Evolutionary conservation across 148 eudicot genomes (phyloP).

Genomic region (Rhododendron vialii): DNA sequence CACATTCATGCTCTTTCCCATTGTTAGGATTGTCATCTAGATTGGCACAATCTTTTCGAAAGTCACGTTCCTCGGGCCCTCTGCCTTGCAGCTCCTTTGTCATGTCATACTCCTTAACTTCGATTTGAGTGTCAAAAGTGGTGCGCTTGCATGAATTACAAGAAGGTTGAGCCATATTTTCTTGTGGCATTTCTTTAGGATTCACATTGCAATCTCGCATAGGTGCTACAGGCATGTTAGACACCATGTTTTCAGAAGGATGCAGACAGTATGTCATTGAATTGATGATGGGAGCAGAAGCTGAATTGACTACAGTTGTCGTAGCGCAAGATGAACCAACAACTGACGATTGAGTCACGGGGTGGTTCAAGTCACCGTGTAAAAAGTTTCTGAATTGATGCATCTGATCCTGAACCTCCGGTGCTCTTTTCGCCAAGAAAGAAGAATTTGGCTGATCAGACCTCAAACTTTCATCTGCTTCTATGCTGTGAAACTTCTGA

Average conservation of each 20-base stretch:
- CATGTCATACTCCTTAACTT: constrained; percentile 24
- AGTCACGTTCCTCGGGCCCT: constrained; percentile 22
- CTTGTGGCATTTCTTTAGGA: constrained; percentile 21
- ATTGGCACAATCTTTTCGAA: constrained; percentile 26
- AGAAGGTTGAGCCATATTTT: constrained; percentile 32
- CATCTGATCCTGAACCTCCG: constrained; percentile 50
- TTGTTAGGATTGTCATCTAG: constrained; percentile 27
- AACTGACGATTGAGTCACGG: constrained; percentile 77
- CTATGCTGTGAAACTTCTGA: constrained; percentile 24
- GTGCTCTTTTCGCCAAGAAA: constrained; percentile 23
- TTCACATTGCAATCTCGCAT: constrained; percentile 25
- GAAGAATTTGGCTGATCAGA: constrained; percentile 39
- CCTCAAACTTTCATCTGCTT: constrained; percentile 40
- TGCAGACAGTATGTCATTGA: constrained; percentile 55
- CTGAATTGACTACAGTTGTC: constrained; percentile 66
- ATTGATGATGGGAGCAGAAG: constrained; percentile 65
- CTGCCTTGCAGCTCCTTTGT: constrained; percentile 21
- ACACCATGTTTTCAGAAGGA: constrained; percentile 30
- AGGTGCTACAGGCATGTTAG: constrained; percentile 23
- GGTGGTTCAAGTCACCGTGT: constrained; percentile 52
- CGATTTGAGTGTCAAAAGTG: constrained; percentile 19
- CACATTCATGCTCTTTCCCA: constrained; percentile 22
- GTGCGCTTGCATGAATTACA: constrained; percentile 28
- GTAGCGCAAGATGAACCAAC: constrained; percentile 79
- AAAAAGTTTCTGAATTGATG: constrained; percentile 63